A percentile compares a stretch with the other conserved stretches of the same genome.
These are phyloP conservation scores for Aspergillus oerlinghausenensis DNA, from an alignment of 2,329 filamentous ascomycete species.

Conservation along the genomic window DNA sequence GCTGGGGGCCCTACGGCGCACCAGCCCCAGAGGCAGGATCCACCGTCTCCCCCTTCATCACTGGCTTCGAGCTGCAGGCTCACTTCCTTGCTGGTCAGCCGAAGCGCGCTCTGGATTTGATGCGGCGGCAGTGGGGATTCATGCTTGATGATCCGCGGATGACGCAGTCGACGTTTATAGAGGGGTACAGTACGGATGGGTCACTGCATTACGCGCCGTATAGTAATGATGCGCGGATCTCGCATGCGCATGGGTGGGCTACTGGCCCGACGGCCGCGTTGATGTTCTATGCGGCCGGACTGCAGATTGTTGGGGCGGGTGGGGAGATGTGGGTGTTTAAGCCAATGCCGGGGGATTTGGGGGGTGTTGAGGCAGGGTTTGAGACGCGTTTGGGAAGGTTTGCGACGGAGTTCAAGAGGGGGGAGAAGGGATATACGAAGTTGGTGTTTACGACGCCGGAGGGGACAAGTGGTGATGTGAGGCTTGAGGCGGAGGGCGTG, in stretches of 20 bases:
- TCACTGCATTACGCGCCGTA: conserved; percentile 49
- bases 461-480: background rate
- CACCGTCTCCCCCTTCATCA: conserved; percentile 42
- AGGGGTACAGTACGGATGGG: conserved; percentile 47
- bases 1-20: conserved; percentile 45
- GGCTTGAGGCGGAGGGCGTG: background rate
- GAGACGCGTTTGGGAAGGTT: conserved; percentile 33
- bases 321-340: conserved; percentile 35
- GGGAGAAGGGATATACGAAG: background rate
- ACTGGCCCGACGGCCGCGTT: conserved; percentile 46
- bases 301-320: conserved; percentile 35
- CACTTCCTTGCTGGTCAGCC: conserved; percentile 38
- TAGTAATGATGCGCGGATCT: conserved; percentile 44
- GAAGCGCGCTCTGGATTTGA: conserved; percentile 40
- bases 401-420: conserved; percentile 6
- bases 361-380: conserved; percentile 35
- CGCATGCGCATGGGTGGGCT: conserved; percentile 49
- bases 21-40: conserved; percentile 39
- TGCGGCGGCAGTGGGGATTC: conserved; percentile 49
- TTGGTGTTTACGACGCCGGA: conserved; percentile 6
- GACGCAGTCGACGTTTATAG: conserved; percentile 51
- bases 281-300: conserved; percentile 39
- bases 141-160: conserved; percentile 53
- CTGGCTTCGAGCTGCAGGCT: conserved; percentile 41
- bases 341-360: conserved; percentile 34